These are phyloP conservation scores for Hypsizygus marmoreus DNA, from an alignment of 768 basidiomycete species.

Conservation along the genomic window DNA sequence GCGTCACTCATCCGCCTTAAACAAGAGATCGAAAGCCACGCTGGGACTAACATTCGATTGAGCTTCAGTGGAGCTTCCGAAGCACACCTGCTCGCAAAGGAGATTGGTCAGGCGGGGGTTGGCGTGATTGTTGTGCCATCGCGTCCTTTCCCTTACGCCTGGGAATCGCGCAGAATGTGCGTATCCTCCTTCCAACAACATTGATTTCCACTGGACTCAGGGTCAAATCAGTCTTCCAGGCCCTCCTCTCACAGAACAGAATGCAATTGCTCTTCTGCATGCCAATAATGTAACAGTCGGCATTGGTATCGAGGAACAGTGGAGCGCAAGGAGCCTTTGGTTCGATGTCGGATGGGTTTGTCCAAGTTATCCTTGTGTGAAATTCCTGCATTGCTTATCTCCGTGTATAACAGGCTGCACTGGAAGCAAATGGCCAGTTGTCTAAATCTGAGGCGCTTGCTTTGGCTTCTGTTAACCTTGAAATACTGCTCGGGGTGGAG, in stretches of 20 bases:
- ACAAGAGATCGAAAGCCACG: slow-evolving; percentile 53
- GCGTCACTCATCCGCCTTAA: slow-evolving; percentile 74
- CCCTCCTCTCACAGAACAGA: slow-evolving; percentile 62
- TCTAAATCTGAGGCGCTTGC: slow-evolving; percentile 45
- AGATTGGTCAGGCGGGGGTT: slow-evolving; percentile 54
- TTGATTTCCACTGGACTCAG: slow-evolving; percentile 5
- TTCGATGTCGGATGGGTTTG: slow-evolving; percentile 84
- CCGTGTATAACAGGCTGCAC: slow-evolving; percentile 35
- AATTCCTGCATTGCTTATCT: background rate
- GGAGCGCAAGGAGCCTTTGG: slow-evolving; percentile 75
- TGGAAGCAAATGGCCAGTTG: slow-evolving; percentile 42
- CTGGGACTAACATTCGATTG: slow-evolving; percentile 44
- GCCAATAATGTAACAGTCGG: slow-evolving; percentile 73
- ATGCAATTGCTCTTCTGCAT: slow-evolving; percentile 60
- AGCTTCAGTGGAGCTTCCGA: slow-evolving; percentile 69
- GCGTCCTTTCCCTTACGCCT: slow-evolving; percentile 68
- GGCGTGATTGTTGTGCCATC: slow-evolving; percentile 54
- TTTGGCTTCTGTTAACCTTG: slow-evolving; percentile 48
- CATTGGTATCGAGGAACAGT: slow-evolving; percentile 62
- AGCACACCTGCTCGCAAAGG: slow-evolving; percentile 68
- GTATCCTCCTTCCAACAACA: slow-evolving; percentile 16
- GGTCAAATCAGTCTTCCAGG: slow-evolving; percentile 54
- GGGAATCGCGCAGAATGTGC: slow-evolving; percentile 72
- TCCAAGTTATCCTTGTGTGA: slow-evolving; percentile 3
- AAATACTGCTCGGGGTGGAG: slow-evolving; percentile 38